phyloP scores from a whole-genome alignment of 2,329 filamentous ascomycete genomes.

The Fusarium miscanthi region DNA sequence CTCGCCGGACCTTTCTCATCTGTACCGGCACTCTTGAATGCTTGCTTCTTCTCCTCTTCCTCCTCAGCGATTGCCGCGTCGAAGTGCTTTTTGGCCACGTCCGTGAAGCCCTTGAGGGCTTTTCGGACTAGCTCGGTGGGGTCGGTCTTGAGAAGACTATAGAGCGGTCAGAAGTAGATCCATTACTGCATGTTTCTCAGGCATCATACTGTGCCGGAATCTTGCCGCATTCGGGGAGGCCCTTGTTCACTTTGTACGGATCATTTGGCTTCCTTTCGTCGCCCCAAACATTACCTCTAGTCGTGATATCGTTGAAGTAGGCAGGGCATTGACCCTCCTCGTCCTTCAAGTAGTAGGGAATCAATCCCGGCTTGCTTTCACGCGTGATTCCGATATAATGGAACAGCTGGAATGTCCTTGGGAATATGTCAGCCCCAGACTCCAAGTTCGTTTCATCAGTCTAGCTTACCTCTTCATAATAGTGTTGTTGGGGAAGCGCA shows the following conservation, averaged over 20 bases:
- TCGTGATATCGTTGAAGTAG: not conserved
- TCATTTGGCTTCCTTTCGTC: rapidly evolving
- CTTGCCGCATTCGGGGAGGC: not conserved
- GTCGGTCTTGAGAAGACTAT: rapidly evolving
- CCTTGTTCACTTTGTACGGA: not conserved
- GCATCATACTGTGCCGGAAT: not conserved
- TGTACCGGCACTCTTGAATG: rapidly evolving
- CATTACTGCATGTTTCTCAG: rapidly evolving
- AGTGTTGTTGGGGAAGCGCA: not conserved
- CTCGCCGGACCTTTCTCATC: rapidly evolving
- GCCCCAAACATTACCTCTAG: not conserved
- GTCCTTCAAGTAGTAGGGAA: rapidly evolving
- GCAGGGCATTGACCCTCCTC: rapidly evolving
- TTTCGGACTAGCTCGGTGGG: not conserved
- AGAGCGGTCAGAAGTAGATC: not conserved
- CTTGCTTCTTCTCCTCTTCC: not conserved
- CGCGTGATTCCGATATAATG: not conserved
- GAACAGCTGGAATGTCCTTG: not conserved
- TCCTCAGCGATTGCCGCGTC: not conserved
- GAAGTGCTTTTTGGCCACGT: not conserved
- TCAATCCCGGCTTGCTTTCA: not conserved
- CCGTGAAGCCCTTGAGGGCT: rapidly evolving
- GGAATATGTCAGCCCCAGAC: too few relatives aligned
- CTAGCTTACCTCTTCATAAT: not conserved
- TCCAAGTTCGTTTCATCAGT: too few relatives aligned